Percentiles rank a stretch among this genome's conserved stretches.
Evolutionary conservation across 192 early-diverging fungal species (phyloP).

Genomic region (Backusella mclennaniae): DNA sequence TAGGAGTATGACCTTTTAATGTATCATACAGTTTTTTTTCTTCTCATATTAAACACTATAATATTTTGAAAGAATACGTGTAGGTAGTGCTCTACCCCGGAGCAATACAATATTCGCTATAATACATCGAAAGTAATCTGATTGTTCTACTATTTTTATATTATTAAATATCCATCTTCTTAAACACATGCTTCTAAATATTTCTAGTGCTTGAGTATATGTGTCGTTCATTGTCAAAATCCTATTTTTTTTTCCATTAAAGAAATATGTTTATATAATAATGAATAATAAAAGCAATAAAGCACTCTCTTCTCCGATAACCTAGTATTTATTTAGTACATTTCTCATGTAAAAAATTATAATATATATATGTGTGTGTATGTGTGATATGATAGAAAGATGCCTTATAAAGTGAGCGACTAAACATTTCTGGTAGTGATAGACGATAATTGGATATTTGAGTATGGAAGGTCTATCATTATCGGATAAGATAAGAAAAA

Average conservation of each 20-base stretch:
- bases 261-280: not conserved
- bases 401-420: not conserved
- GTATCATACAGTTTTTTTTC: not conserved
- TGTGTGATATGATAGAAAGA: not conserved
- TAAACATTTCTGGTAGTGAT: not conserved
- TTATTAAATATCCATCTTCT: not conserved
- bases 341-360: not conserved
- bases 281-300: not conserved
- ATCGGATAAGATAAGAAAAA: not conserved
- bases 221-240: not conserved
- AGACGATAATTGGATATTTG: not conserved
- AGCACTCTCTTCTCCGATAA: not conserved
- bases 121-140: not conserved
- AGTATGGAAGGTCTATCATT: not conserved
- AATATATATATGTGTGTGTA: too few species aligned
- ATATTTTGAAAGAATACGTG: not conserved
- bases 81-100: too few species aligned
- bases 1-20: not conserved
- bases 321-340: not conserved
- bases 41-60: not conserved
- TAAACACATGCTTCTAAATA: not conserved
- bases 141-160: not conserved
- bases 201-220: not conserved
- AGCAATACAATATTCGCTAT: not conserved
- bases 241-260: not conserved